These are phyloP conservation scores for Fusarium pseudograminearum DNA, from an alignment of 2,329 filamentous ascomycete species.

Conservation along the genomic window DNA sequence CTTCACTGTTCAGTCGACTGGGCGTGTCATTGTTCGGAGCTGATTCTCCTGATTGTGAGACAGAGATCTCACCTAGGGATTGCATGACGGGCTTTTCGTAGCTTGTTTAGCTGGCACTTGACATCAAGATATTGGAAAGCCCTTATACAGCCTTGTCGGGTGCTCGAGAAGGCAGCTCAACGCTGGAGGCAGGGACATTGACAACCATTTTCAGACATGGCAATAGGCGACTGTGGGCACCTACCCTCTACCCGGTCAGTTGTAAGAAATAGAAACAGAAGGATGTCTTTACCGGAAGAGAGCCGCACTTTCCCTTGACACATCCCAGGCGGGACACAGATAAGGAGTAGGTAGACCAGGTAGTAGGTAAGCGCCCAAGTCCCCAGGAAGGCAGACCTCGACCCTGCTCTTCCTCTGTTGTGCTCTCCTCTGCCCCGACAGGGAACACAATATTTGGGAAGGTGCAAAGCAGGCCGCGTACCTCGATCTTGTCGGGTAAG, in stretches of 20 bases:
- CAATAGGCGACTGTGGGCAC: background rate
- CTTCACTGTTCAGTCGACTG: background rate
- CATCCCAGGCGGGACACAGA: background rate
- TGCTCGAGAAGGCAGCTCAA: background rate
- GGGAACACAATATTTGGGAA: conserved; percentile 28
- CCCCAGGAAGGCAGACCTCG: background rate
- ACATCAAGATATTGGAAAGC: conserved; percentile 15
- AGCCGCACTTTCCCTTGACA: conserved; percentile 28
- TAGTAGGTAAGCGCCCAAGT: background rate
- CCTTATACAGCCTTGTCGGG: conserved; percentile 17
- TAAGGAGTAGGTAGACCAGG: background rate
- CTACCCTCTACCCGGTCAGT: background rate
- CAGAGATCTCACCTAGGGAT: conserved; percentile 13
- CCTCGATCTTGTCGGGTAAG: conserved; percentile 2
- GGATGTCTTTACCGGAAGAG: conserved; percentile 12
- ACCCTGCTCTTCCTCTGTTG: conserved; percentile 22
- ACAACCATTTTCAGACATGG: background rate
- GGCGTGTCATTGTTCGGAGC: conserved; percentile 11
- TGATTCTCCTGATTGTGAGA: conserved; percentile 24
- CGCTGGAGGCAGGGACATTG: conserved; percentile 4
- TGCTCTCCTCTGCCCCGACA: conserved; percentile 8
- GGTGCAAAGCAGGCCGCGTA: conserved; percentile 22
- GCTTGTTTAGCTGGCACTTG: conserved; percentile 21
- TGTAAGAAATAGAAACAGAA: conserved; percentile 24
- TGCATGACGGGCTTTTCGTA: conserved; percentile 28